A percentile compares a stretch with the other conserved stretches of the same genome.
These are phyloP conservation scores for Zasmidium cellare DNA, from an alignment of 2,329 filamentous ascomycete genomes.

Conservation along the genomic window DNA sequence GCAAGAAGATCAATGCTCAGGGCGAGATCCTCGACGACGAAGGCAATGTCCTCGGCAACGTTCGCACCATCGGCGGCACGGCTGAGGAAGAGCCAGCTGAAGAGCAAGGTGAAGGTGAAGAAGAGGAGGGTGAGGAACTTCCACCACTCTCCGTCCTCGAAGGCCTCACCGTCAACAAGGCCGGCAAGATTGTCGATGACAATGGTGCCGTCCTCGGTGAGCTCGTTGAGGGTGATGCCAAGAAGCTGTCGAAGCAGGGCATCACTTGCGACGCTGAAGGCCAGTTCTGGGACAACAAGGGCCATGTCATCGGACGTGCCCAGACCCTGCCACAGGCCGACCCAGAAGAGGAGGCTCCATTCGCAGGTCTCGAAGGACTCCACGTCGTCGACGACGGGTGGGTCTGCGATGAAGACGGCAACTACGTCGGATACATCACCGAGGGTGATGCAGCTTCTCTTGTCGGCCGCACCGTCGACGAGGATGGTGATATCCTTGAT, in stretches of 20 bases:
- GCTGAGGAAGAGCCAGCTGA: constrained; percentile 33
- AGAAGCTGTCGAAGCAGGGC: constrained; percentile 54
- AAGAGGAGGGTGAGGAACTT: constrained; percentile 37
- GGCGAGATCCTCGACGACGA: constrained; percentile 64
- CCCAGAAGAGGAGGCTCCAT: constrained; percentile 49
- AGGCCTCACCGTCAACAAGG: constrained; percentile 52
- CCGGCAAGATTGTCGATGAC: constrained; percentile 50
- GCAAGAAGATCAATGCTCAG: constrained; percentile 63
- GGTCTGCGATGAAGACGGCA: constrained; percentile 38
- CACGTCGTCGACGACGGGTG: constrained; percentile 51
- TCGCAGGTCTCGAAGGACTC: constrained; percentile 53
- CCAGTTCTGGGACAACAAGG: constrained; percentile 57
- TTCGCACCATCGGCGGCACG: constrained; percentile 50
- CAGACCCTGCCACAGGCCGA: constrained; percentile 50
- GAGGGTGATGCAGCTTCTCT: constrained; percentile 55
- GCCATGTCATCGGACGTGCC: constrained; percentile 52
- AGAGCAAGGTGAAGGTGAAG: constrained; percentile 34
- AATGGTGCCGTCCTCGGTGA: constrained; percentile 51
- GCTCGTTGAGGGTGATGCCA: constrained; percentile 52
- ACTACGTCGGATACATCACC: constrained; percentile 50
- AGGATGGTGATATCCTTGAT: constrained; percentile 55
- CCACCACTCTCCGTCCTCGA: constrained; percentile 52
- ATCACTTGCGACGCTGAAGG: constrained; percentile 47
- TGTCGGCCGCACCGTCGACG: constrained; percentile 51
- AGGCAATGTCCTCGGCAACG: constrained; percentile 61